phyloP scores from a whole-genome alignment of 2,329 filamentous ascomycete species.

The Cladosporium sp. region DNA sequence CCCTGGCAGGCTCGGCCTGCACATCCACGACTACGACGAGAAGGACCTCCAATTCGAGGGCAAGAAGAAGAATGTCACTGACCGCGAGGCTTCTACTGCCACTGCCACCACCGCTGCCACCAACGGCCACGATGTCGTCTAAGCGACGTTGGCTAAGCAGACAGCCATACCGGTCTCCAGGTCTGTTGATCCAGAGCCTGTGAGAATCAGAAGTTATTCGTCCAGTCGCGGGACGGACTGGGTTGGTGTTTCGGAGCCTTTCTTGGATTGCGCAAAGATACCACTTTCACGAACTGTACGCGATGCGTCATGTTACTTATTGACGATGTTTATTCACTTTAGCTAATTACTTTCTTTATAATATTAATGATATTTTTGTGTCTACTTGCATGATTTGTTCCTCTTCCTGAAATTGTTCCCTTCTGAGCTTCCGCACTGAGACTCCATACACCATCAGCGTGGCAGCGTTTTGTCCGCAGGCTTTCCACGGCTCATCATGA shows the following conservation, averaged over 20 bases:
- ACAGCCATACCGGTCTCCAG: not conserved
- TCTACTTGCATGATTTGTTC: not conserved
- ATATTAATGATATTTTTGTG: not conserved
- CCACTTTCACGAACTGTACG: not conserved
- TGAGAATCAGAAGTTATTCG: not conserved
- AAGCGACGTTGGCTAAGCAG: not conserved
- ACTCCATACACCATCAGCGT: not conserved
- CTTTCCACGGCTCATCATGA: not conserved
- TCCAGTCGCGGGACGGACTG: not conserved
- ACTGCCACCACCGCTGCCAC: constrained; percentile 1
- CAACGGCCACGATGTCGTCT: not conserved
- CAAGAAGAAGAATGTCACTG: not conserved
- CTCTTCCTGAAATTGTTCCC: not conserved
- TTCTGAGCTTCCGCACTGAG: not conserved
- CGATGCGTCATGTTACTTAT: not conserved
- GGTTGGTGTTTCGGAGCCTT: not conserved
- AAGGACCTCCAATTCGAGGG: constrained; percentile 35
- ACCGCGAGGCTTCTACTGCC: constrained; percentile 37
- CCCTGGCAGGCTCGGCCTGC: constrained; percentile 57
- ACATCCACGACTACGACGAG: constrained; percentile 51
- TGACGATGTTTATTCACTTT: not conserved
- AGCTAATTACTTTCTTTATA: not conserved
- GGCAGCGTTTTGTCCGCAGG: no score
- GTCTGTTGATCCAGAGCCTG: not conserved
- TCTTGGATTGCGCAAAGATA: constrained; percentile 4